A percentile compares a stretch with the other conserved stretches of the same genome.
Evolutionary conservation across 2,329 filamentous ascomycete species (phyloP).

Genomic region (Cladosporium sp.): DNA sequence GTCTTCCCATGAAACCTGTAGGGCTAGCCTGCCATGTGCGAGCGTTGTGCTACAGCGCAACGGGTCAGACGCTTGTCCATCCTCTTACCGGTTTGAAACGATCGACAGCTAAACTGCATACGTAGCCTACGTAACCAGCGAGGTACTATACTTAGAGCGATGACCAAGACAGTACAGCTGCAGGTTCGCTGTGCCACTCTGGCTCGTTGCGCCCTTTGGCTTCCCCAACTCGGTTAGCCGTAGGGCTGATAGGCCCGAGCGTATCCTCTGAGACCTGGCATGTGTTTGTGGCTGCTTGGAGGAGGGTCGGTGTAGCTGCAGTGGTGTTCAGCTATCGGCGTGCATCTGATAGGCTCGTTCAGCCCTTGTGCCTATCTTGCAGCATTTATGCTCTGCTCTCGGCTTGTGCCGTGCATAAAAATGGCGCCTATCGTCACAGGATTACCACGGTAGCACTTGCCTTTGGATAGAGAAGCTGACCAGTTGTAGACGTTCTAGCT

Average conservation of each 20-base stretch:
- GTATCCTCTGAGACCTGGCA: slow-evolving; percentile 8
- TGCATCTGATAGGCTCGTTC: slow-evolving; percentile 9
- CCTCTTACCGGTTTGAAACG: neutral
- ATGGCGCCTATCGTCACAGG: neutral
- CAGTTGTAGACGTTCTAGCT: neutral
- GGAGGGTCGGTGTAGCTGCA: slow-evolving; percentile 13
- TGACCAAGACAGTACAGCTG: slow-evolving; percentile 18
- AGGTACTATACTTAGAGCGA: slow-evolving; percentile 17
- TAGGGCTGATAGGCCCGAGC: slow-evolving; percentile 16
- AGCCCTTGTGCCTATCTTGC: neutral
- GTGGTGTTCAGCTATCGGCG: slow-evolving; percentile 7
- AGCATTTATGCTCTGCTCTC: slow-evolving; percentile 5
- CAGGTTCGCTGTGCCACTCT: neutral
- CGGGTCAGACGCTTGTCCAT: slow-evolving; percentile 15
- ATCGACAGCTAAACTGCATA: slow-evolving; percentile 16
- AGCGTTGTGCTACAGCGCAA: slow-evolving; percentile 16
- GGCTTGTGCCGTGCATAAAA: slow-evolving; percentile 5
- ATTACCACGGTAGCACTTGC: neutral
- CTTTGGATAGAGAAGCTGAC: slow-evolving; percentile 3
- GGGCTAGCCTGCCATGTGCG: slow-evolving; percentile 17
- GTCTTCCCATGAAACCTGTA: slow-evolving; percentile 2
- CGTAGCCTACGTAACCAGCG: slow-evolving; percentile 4
- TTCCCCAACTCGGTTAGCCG: slow-evolving; percentile 3
- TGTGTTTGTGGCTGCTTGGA: slow-evolving; percentile 11
- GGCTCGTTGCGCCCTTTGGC: slow-evolving; percentile 7